Conservation (phyloP, 495 filamentous ascomycete species). For the Acidiella bohemica region DNA sequence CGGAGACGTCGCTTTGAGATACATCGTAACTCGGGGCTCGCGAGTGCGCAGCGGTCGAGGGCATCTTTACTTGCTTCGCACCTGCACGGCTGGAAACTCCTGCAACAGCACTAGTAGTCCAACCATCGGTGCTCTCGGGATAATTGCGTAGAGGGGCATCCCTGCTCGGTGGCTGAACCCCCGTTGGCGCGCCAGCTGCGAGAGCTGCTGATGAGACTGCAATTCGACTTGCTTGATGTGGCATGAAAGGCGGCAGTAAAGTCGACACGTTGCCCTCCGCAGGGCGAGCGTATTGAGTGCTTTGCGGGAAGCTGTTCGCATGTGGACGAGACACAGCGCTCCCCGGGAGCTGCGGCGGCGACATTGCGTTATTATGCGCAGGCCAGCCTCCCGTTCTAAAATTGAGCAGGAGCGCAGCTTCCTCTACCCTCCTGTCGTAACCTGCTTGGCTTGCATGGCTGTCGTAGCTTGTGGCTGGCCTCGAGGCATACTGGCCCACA, state of each 20-base stretch:
- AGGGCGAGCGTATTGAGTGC: neutral
- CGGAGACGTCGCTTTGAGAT: conserved; percentile 8
- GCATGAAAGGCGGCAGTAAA: conserved; percentile 10
- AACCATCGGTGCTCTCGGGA: no score
- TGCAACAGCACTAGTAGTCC: no score
- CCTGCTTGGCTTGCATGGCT: conserved; percentile 20
- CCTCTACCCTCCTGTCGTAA: conserved; percentile 22
- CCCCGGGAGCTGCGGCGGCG: conserved; percentile 1
- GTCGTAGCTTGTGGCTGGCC: conserved; percentile 35
- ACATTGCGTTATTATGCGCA: conserved; percentile 1
- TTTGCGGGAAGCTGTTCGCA: conserved; percentile 17
- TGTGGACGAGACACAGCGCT: conserved; percentile 9
- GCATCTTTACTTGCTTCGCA: no score
- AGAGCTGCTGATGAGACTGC: conserved; percentile 2
- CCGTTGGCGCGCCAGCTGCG: no score
- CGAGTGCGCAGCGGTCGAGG: no score
- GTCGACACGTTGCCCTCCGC: neutral
- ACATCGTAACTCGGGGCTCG: no score
- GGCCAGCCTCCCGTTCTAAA: conserved; percentile 18
- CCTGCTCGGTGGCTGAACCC: neutral
- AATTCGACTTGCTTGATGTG: neutral
- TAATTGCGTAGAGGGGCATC: no score
- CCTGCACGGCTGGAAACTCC: no score
- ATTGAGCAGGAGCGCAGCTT: conserved; percentile 19
- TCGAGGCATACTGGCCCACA: conserved; percentile 26